Percentiles rank a stretch among this genome's conserved stretches.
phyloP scores from a whole-genome alignment of 768 basidiomycete genomes.

The Artomyces pyxidatus region DNA sequence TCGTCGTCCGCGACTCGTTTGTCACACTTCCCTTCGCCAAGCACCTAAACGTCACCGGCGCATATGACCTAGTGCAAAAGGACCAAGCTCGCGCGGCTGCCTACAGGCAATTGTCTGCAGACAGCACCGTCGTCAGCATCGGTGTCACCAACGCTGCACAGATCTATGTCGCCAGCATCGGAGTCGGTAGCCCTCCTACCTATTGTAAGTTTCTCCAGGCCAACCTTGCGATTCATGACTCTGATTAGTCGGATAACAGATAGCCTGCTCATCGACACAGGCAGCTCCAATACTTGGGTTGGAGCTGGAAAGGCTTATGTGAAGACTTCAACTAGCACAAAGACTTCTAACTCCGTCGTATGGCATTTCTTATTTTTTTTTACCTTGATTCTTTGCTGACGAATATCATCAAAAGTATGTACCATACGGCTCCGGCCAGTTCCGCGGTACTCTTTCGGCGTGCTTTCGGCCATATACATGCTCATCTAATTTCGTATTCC shows the following conservation, averaged over 20 bases:
- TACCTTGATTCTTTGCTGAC: background rate
- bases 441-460: conserved; percentile 34
- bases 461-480: no score
- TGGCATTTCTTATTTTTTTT: conserved; percentile 14
- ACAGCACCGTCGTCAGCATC: conserved; percentile 25
- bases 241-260: conserved; percentile 29
- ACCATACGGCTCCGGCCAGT: conserved; percentile 52
- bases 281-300: conserved; percentile 68
- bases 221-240: background rate
- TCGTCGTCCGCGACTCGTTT: conserved; percentile 16
- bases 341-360: conserved; percentile 42
- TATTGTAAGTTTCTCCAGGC: conserved; percentile 29
- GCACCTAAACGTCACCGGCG: conserved; percentile 41
- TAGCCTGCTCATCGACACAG: conserved; percentile 51
- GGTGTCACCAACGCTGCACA: conserved; percentile 35
- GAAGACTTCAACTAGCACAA: conserved; percentile 38
- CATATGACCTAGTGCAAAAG: conserved; percentile 38
- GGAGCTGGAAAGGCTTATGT: conserved; percentile 41
- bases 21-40: conserved; percentile 44
- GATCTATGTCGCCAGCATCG: conserved; percentile 31
- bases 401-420: conserved; percentile 31
- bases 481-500: background rate
- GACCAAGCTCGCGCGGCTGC: conserved; percentile 43
- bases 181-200: conserved; percentile 48
- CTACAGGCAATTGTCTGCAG: conserved; percentile 31